These are phyloP conservation scores for Fusarium graminum DNA, from an alignment of 2,329 filamentous ascomycete genomes.

Conservation along the genomic window DNA sequence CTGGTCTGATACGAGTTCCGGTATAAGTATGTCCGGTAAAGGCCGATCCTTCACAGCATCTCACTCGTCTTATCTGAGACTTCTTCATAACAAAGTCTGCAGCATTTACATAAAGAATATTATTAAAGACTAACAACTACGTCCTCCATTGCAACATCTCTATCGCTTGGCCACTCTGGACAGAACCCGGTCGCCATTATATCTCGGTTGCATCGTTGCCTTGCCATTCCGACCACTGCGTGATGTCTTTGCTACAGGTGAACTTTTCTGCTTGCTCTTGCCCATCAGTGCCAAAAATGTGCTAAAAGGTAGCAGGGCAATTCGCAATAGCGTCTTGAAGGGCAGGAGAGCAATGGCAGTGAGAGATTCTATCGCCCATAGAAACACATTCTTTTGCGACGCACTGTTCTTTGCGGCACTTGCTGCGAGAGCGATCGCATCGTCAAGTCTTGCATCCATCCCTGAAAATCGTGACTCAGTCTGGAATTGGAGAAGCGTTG, in stretches of 20 bases:
- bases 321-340: constrained; percentile 55
- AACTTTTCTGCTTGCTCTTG: constrained; percentile 50
- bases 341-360: constrained; percentile 57
- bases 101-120: constrained; percentile 16
- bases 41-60: not conserved
- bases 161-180: constrained; percentile 52
- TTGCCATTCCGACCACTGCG: constrained; percentile 47
- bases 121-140: constrained; percentile 14
- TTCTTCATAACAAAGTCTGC: not conserved
- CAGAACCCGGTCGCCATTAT: constrained; percentile 55
- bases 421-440: constrained; percentile 84
- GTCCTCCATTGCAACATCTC: not conserved
- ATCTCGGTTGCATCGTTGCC: constrained; percentile 49
- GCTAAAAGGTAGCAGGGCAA: constrained; percentile 60
- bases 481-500: constrained; percentile 78
- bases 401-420: constrained; percentile 72
- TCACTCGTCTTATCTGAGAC: not conserved
- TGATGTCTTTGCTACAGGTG: constrained; percentile 38
- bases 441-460: constrained; percentile 78
- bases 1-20: not conserved
- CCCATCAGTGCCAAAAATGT: constrained; percentile 55
- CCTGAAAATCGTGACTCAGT: constrained; percentile 80
- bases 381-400: constrained; percentile 54
- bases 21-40: not conserved
- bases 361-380: constrained; percentile 56